Conservation (phyloP, 495 filamentous ascomycete genomes). For the Haplographium delicatum region DNA sequence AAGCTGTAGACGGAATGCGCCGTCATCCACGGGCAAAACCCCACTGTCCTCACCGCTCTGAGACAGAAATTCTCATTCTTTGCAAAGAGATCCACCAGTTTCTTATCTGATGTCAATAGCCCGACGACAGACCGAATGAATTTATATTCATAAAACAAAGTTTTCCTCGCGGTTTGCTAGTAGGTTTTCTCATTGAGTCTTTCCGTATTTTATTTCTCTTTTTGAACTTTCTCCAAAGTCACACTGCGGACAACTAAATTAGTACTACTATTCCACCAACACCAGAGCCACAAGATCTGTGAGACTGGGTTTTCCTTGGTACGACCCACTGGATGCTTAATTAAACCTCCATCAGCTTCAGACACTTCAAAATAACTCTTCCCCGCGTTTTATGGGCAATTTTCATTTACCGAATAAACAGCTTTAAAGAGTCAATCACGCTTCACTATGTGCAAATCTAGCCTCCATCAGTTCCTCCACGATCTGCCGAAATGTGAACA, state of each 20-base stretch:
- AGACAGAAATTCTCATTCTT: too few species aligned
- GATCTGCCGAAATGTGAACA: conserved; percentile 75
- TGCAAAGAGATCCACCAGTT: too few species aligned
- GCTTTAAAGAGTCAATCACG: neutral
- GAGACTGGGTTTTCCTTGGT: too few species aligned
- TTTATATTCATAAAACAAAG: neutral
- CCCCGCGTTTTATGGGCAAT: too few species aligned
- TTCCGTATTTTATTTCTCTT: neutral
- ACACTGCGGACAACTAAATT: too few species aligned
- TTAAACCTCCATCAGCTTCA: too few species aligned
- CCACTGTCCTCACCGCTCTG: too few species aligned
- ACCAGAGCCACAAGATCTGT: too few species aligned
- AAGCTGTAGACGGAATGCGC: neutral
- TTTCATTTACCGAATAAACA: neutral
- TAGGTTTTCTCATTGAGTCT: neutral
- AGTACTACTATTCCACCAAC: too few species aligned
- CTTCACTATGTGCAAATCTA: conserved; percentile 41
- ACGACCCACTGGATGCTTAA: too few species aligned
- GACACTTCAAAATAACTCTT: too few species aligned
- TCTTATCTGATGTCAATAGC: neutral
- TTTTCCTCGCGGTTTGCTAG: neutral
- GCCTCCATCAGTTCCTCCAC: conserved; percentile 56
- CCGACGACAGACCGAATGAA: neutral
- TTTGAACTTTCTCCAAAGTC: neutral
- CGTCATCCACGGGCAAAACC: neutral